These are phyloP conservation scores for Eucalyptus curtisii DNA, from an alignment of 345 rosid genomes.

Conservation along the genomic window DNA sequence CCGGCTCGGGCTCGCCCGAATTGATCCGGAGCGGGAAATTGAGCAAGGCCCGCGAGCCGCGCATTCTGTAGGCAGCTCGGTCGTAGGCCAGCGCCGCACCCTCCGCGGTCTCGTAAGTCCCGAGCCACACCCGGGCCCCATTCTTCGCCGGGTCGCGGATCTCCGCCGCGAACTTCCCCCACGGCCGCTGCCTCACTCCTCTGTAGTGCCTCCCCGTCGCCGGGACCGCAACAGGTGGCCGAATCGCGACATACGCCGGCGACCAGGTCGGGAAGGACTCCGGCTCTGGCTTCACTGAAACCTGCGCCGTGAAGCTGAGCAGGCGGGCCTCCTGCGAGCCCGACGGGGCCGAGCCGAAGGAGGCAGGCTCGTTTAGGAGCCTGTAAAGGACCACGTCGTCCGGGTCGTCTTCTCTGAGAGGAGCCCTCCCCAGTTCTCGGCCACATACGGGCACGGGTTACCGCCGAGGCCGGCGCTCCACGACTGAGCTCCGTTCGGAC, in stretches of 20 bases:
- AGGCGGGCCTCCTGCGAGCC: background rate
- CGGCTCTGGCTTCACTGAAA: constrained; percentile 16
- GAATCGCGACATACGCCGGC: background rate
- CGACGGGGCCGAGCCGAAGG: constrained; percentile 56
- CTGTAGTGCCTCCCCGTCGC: constrained; percentile 3
- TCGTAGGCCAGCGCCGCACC: constrained; percentile 14
- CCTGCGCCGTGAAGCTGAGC: background rate
- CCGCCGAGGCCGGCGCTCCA: constrained; percentile 50
- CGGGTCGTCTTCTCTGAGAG: constrained; percentile 62
- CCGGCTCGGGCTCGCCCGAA: constrained; percentile 61
- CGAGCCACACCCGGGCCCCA: constrained; percentile 16
- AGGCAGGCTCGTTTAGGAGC: constrained; percentile 52
- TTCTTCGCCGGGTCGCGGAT: constrained; percentile 8
- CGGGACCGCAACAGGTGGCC: constrained; percentile 5
- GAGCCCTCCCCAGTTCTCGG: constrained; percentile 80
- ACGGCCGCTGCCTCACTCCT: constrained; percentile 15
- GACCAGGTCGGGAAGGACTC: background rate
- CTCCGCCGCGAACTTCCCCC: constrained; percentile 22
- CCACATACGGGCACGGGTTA: constrained; percentile 37
- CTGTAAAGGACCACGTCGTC: constrained; percentile 81
- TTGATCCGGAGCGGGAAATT: constrained; percentile 4
- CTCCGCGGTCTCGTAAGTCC: constrained; percentile 10
- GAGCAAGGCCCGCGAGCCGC: constrained; percentile 11
- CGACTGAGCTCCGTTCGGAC: background rate
- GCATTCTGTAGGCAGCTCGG: constrained; percentile 8